Percentiles rank a stretch among this genome's conserved stretches.
Evolutionary conservation across 2,329 filamentous ascomycete genomes (phyloP).

Genomic region (Boeremia exigua): DNA sequence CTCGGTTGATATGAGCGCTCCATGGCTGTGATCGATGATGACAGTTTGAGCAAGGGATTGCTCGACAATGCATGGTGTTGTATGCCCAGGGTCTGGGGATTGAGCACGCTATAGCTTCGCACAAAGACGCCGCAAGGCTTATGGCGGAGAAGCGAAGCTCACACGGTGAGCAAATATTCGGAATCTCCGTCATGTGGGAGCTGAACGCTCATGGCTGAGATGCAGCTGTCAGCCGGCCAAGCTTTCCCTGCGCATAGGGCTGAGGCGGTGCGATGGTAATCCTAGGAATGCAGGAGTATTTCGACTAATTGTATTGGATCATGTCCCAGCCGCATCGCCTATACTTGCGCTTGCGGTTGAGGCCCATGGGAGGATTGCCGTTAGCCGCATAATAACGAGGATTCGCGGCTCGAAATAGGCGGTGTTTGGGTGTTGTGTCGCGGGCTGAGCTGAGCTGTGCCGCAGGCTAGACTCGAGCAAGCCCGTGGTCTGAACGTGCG

Average conservation of each 20-base stretch:
- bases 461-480: conserved; percentile 4
- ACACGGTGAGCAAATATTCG: conserved; percentile 8
- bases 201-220: conserved; percentile 26
- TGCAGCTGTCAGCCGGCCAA: conserved; percentile 22
- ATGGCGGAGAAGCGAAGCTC: background rate
- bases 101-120: conserved; percentile 3
- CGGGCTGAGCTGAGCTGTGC: conserved; percentile 11
- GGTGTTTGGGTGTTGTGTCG: background rate
- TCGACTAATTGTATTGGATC: conserved; percentile 8
- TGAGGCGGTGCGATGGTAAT: conserved; percentile 19
- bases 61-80: conserved; percentile 5
- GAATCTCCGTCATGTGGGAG: conserved; percentile 14
- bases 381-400: background rate
- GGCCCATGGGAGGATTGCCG: background rate
- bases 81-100: background rate
- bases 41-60: background rate
- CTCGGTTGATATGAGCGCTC: conserved; percentile 1
- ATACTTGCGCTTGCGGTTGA: background rate
- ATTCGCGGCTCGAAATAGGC: conserved; percentile 8
- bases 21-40: background rate
- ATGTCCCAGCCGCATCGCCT: conserved; percentile 17
- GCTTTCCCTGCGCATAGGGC: conserved; percentile 15
- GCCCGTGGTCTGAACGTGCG: background rate
- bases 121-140: too few relatives aligned
- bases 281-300: conserved; percentile 1